These are phyloP conservation scores for Gossypium australe DNA, from an alignment of 345 rosid genomes.

Conservation along the genomic window DNA sequence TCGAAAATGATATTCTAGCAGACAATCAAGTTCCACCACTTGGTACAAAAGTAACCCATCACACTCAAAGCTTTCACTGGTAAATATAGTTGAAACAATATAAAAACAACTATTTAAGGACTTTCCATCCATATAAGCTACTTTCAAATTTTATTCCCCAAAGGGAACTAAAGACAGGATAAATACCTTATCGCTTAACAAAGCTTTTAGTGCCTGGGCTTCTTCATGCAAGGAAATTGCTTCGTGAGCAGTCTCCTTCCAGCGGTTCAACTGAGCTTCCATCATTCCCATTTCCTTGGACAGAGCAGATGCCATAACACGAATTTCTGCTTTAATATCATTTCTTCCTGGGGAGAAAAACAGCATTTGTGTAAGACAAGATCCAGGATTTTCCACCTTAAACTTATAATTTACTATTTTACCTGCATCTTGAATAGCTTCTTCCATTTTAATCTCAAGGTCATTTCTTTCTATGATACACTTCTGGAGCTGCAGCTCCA, in stretches of 20 bases:
- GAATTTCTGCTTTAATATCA: constrained; percentile 79
- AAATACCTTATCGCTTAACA: constrained; percentile 60
- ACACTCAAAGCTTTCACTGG: neutral
- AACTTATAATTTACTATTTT: constrained; percentile 5
- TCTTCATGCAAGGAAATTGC: constrained; percentile 62
- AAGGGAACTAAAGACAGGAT: neutral
- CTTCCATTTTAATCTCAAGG: constrained; percentile 78
- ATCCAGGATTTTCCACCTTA: constrained; percentile 7
- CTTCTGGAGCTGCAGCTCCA: constrained; percentile 68
- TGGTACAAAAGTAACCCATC: neutral
- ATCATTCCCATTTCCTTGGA: constrained; percentile 93
- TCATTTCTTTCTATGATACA: constrained; percentile 80
- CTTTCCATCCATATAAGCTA: too few relatives aligned
- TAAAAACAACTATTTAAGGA: neutral
- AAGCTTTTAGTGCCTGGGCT: constrained; percentile 52
- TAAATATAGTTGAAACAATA: neutral
- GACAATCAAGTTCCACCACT: neutral
- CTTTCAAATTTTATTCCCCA: neutral
- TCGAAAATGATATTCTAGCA: neutral
- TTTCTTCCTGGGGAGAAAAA: constrained; percentile 55
- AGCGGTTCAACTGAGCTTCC: constrained; percentile 82
- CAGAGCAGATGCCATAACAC: constrained; percentile 85
- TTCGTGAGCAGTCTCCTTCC: constrained; percentile 87
- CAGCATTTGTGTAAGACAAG: constrained; percentile 14
- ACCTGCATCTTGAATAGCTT: constrained; percentile 84